Evolutionary conservation across 306 rosid species (phyloP).

Genomic region (Sicyos baderoa): DNA sequence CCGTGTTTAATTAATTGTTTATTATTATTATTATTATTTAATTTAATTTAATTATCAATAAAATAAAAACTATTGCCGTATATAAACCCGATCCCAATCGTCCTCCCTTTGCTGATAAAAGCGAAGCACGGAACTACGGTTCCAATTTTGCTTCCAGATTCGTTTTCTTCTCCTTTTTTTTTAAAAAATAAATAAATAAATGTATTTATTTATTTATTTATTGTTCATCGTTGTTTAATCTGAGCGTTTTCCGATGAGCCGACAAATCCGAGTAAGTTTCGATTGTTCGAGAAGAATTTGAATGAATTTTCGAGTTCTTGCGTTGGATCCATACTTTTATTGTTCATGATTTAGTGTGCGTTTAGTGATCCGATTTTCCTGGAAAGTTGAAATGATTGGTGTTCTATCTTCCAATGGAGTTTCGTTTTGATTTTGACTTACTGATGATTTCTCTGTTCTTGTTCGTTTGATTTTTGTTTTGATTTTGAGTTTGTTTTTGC

Average conservation of each 20-base stretch:
- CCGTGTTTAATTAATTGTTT: neutral
- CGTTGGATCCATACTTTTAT: slow-evolving; percentile 1
- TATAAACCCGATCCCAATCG: neutral
- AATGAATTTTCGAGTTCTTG: slow-evolving; percentile 3
- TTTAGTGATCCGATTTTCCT: slow-evolving; percentile 16
- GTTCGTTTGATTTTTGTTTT: neutral
- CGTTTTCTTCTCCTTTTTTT: neutral
- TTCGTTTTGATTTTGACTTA: neutral
- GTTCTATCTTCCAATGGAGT: neutral
- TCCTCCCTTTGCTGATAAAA: slow-evolving; percentile 1
- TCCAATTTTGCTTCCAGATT: slow-evolving; percentile 4
- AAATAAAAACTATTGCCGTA: neutral
- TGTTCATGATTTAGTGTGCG: neutral
- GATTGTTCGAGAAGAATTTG: neutral
- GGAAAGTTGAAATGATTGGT: neutral
- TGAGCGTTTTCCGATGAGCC: neutral
- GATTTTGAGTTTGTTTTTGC: neutral
- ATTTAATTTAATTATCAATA: neutral
- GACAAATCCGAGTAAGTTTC: slow-evolving; percentile 3
- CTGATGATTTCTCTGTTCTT: no score
- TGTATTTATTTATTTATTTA: no score
- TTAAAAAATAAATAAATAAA: no score
- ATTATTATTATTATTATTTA: neutral
- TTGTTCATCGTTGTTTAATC: no score
- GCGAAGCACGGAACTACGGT: slow-evolving; percentile 11